Base-by-base conservation (phyloP, 2,329 filamentous ascomycete genomes). In the Scytalidium lignicola region DNA sequence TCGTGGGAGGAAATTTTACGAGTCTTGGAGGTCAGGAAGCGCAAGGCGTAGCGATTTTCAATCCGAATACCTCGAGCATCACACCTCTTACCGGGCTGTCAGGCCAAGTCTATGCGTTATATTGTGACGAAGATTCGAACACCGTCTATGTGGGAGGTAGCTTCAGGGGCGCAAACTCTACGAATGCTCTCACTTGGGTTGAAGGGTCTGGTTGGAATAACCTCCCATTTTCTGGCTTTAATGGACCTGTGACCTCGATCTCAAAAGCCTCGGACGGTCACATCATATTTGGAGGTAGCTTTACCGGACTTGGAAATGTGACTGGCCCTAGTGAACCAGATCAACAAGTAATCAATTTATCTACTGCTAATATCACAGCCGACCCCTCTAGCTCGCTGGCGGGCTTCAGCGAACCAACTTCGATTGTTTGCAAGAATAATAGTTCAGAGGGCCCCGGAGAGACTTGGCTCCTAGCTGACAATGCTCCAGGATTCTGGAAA, bases 1-100 rank as follows among this genome's bases (percentile, higher is more conserved):
- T 97, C 43, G 79, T 99, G 15, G 93, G 88, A 49, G 93, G 93
- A 43, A 97, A 97, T 71, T 99, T 99, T 65, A 97, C 93, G 26
- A 95, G 89, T 66, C 72, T 99, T 54, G 88, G 85, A 51, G 83
- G 83, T 51, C 77, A 85, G 49, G 73, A 88, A 62, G 89, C 90
- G 2, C 83, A 83, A 47, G 88, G 88, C 41, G 81, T 95, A 49
- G 93, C 91, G 20, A 67, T 95, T 43, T 90, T 91, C 70, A 82
- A 96, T 65, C 82, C 88, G 3, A 80, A 82, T 55, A 85, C 82
- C 3, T 81, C 81, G 41, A 68, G 78, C 32, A 75, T 96, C 44
- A 86, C 81, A 1, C 77, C 90, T n/a, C 70, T 96, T 37, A 70
- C 80, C n/a, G 92, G 91, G 42, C 74, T 99, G 18, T 82, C 83